Base-by-base conservation (phyloP, 2,329 filamentous ascomycete genomes). In the Penicillium brevicompactum region DNA sequence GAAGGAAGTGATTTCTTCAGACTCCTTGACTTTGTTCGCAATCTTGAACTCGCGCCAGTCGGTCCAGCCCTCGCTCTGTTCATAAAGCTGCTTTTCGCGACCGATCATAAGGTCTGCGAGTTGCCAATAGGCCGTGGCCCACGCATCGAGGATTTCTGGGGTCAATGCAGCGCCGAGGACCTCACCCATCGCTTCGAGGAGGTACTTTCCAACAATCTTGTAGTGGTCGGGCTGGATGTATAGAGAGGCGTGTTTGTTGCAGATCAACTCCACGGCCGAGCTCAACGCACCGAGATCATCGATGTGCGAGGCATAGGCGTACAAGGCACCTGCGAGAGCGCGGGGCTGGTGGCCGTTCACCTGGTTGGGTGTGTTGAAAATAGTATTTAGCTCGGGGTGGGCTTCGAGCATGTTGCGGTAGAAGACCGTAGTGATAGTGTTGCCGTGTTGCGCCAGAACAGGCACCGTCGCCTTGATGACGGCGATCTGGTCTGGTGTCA, bases 291-390 rank as follows among this genome's bases (percentile, higher is more conserved):
- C 82, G 0, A 90, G 80, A 67, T 91, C 81, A 70, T 87, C 84
- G 70, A 91, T 89, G 74, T 91, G 85, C 56, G 82, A 77, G 51
- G 89, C 89, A 67, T 90, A 92, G 60, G 84, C 85, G 61, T 88
- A 84, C 45, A 92, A 84, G 1, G 89, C 80, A 40, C 77, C 80
- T 10, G 89, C 88, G 6, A 92, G 82, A 2, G 89, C 88, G n/a
- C 79, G 77, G 4, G 87, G 81, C 70, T 92, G 89, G 53, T 84
- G 83, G 34, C 87, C 85, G 5, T 82, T 89, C 43, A 77, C 75
- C 73, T 92, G 89, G 63, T 89, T 86, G 6, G 86, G 82, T 48
- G 83, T 77, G 71, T 91, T 91, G 81, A 92, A 91, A 72, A 88
- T 78, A 71, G 86, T 82, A 64, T 86, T 83, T 31, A 92, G 82